Conservation (phyloP, 2,329 filamentous ascomycete species). For the Claviceps sp. region DNA sequence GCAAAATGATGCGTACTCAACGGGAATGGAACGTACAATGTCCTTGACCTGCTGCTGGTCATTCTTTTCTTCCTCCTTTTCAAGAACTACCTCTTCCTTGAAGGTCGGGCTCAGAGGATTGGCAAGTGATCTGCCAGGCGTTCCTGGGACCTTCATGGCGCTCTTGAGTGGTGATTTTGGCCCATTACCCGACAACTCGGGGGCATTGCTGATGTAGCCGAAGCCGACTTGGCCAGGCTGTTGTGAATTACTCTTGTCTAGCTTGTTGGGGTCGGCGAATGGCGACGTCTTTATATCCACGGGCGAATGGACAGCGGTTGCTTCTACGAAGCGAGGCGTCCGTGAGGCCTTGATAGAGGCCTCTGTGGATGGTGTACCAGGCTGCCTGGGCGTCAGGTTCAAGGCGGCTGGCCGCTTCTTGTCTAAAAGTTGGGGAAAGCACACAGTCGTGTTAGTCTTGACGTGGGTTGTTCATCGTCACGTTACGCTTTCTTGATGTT, state of each 20-base stretch:
- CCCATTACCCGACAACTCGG: slow-evolving; percentile 44
- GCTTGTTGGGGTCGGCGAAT: slow-evolving; percentile 45
- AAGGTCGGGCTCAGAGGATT: slow-evolving; percentile 89
- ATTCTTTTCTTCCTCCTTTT: slow-evolving; percentile 69
- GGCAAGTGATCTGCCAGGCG: slow-evolving; percentile 55
- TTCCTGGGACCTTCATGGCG: slow-evolving; percentile 77
- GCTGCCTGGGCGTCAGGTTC: slow-evolving; percentile 36
- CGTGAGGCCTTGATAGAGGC: slow-evolving; percentile 53
- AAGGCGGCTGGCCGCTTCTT: slow-evolving; percentile 44
- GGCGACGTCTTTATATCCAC: slow-evolving; percentile 45
- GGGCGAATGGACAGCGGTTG: slow-evolving; percentile 66
- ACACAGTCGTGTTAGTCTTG: slow-evolving; percentile 10
- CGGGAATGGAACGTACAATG: slow-evolving; percentile 47
- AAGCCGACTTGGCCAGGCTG: slow-evolving; percentile 75
- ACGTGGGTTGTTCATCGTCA: background rate
- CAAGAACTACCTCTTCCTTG: slow-evolving; percentile 70
- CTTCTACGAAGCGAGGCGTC: slow-evolving; percentile 69
- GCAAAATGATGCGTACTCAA: background rate
- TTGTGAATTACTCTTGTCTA: slow-evolving; percentile 47
- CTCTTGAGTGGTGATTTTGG: slow-evolving; percentile 78
- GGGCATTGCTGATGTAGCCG: slow-evolving; percentile 63
- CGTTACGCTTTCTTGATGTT: background rate
- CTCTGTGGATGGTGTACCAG: slow-evolving; percentile 37
- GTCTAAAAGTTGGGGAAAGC: slow-evolving; percentile 27
- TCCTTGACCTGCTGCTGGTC: slow-evolving; percentile 82